phyloP scores from a whole-genome alignment of 352 stramenopile genomes.

The Blastocystis sp. region DNA sequence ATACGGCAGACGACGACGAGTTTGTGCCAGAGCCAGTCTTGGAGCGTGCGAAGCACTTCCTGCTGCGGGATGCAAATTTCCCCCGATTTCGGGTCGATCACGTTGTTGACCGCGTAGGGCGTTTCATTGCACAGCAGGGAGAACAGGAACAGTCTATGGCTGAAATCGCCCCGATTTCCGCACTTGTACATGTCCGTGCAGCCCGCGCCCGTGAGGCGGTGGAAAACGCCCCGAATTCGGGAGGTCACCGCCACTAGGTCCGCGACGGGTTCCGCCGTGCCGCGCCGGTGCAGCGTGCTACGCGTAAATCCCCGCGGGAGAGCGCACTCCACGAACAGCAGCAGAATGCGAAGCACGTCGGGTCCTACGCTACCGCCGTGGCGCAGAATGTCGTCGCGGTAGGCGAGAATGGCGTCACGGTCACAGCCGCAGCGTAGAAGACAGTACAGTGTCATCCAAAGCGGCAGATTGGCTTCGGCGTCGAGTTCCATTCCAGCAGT shows the following conservation, averaged over 20 bases:
- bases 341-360: conserved; percentile 11
- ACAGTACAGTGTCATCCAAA: conserved; percentile 28
- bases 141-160: conserved; percentile 23
- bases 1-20: conserved; percentile 14
- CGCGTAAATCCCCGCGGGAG: not conserved
- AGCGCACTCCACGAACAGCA: not conserved
- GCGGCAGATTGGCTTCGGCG: not conserved
- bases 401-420: not conserved
- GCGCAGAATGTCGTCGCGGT: conserved; percentile 41
- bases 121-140: conserved; percentile 30
- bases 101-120: not conserved
- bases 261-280: too few species aligned
- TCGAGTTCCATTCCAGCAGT: not conserved
- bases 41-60: conserved; percentile 22
- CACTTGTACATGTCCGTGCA: conserved; percentile 30
- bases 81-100: not conserved
- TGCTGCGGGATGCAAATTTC: conserved; percentile 15
- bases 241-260: not conserved
- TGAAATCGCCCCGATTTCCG: not conserved
- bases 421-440: conserved; percentile 5
- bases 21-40: conserved; percentile 63
- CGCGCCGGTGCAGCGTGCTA: not conserved
- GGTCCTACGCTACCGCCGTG: conserved; percentile 16
- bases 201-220: conserved; percentile 21
- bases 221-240: not conserved